phyloP scores from a whole-genome alignment of 768 basidiomycete species.

The Myochromella boudieri region DNA sequence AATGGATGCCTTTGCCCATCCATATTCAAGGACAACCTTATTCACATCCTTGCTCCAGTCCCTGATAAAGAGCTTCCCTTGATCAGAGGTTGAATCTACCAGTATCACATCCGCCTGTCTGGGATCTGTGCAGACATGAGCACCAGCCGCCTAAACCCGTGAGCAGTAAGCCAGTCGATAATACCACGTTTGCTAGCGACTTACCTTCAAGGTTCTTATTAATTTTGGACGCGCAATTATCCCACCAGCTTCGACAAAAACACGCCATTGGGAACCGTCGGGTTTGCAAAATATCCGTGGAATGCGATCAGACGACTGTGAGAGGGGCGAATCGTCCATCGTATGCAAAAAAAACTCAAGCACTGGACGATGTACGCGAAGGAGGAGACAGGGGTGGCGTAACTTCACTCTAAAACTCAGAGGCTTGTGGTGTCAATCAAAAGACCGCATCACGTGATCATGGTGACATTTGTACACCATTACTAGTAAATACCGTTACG shows the following conservation, averaged over 20 bases:
- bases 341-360: neutral
- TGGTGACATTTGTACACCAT: no score
- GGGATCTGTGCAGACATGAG: slow-evolving; percentile 47
- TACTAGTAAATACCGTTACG: no score
- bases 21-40: slow-evolving; percentile 53
- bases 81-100: slow-evolving; percentile 50
- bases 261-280: slow-evolving; percentile 40
- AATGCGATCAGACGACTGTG: slow-evolving; percentile 2
- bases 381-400: no score
- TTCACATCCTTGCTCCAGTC: slow-evolving; percentile 53
- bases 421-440: neutral
- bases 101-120: slow-evolving; percentile 57
- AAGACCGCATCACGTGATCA: neutral
- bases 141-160: slow-evolving; percentile 54
- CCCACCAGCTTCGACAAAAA: slow-evolving; percentile 61
- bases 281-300: slow-evolving; percentile 31
- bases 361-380: no score
- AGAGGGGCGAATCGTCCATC: slow-evolving; percentile 8
- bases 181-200: no score
- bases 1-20: slow-evolving; percentile 52
- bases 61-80: slow-evolving; percentile 56
- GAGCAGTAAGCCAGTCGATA: no score
- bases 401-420: no score
- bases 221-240: slow-evolving; percentile 49
- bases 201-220: slow-evolving; percentile 48